Evolutionary conservation across 345 rosid species (phyloP).

Genomic region (Bretschneidera sinensis): DNA sequence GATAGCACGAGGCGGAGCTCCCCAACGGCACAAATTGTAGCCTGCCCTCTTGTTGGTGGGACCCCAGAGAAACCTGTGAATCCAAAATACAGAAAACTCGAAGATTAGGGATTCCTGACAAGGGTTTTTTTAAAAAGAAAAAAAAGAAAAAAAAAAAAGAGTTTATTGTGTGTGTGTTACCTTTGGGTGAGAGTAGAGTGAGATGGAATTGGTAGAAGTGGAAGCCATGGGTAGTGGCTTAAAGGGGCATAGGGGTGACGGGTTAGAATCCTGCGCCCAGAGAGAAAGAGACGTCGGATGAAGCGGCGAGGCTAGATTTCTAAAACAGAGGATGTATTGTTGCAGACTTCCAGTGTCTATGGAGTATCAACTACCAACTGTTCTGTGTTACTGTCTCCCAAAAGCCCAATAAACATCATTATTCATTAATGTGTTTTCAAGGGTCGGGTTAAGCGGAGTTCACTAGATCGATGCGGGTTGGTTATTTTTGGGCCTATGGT

Average conservation of each 20-base stretch:
- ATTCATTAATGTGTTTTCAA: too few relatives aligned
- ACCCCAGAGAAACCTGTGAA: conserved; percentile 31
- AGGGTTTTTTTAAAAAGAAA: background rate
- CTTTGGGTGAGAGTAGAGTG: conserved; percentile 47
- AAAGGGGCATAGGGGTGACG: conserved; percentile 30
- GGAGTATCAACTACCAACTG: too few relatives aligned
- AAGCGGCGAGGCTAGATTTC: too few relatives aligned
- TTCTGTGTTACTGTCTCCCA: too few relatives aligned
- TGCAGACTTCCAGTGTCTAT: too few relatives aligned
- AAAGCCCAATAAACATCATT: too few relatives aligned
- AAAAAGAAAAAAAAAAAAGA: background rate
- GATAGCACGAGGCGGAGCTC: conserved; percentile 14
- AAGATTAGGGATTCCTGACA: too few relatives aligned
- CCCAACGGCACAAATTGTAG: conserved; percentile 19
- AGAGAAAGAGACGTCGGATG: too few relatives aligned
- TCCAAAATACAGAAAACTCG: background rate
- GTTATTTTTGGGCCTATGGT: too few relatives aligned
- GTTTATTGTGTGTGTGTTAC: conserved; percentile 14
- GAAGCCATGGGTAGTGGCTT: conserved; percentile 44
- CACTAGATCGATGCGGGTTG: too few relatives aligned
- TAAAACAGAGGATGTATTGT: too few relatives aligned
- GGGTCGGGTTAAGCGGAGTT: too few relatives aligned
- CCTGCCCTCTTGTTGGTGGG: conserved; percentile 18
- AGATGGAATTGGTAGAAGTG: conserved; percentile 37
- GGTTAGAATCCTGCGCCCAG: conserved; percentile 9